Evolutionary conservation across 495 filamentous ascomycete species (phyloP), one percentile per base, ranked within the genome.

Genomic region (Aspergillus coremiiformis): DNA sequence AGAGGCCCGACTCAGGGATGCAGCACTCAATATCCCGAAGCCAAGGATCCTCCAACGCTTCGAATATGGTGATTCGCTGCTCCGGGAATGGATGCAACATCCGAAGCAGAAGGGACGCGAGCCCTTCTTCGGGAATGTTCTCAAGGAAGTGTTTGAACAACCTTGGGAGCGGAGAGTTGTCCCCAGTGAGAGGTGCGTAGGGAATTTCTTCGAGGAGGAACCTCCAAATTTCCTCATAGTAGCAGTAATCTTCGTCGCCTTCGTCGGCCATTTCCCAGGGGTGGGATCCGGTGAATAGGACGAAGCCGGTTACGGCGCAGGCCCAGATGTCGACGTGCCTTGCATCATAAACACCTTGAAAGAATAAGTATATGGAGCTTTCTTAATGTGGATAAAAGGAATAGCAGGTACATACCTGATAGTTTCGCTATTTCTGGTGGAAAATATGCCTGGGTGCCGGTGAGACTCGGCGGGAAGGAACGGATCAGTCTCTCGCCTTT

Each of bases 281-380:
- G 4, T 3, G 1, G 7, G 1, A 8, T 5, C 17, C 17, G 51
- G 82, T 84, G 44, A 76, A 78, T 54, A 92, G 77, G 55, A 80
- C 77, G 32, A 89, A 60, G 71, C 82, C 87, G 51, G 88, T 81
- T 48, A 91, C 79, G 17, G 83, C 87, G 42, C 84, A 82, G 44
- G 83, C 85, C 87, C 87, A 92, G 19, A 90, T 81, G 57, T 92
- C 87, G 21, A 89, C 65, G 3, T 80, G 75, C 27, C 87, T 80
- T 7, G 87, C 83, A 65, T 92, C 87, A 65, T 92, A 92, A 4
- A 79, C 67, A 17, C 67, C 72, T 77, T 51, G 17, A 19, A n/a
- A 32, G 58, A 45, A 50, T 56, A 19, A 51, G 17, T 44, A 27
- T 32, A 2, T 4, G 2, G 15, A 1, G n/a, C 22, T n/a, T n/a